These are phyloP conservation scores for Botrytis deweyae DNA, from an alignment of 2,329 filamentous ascomycete genomes.

Conservation along the genomic window DNA sequence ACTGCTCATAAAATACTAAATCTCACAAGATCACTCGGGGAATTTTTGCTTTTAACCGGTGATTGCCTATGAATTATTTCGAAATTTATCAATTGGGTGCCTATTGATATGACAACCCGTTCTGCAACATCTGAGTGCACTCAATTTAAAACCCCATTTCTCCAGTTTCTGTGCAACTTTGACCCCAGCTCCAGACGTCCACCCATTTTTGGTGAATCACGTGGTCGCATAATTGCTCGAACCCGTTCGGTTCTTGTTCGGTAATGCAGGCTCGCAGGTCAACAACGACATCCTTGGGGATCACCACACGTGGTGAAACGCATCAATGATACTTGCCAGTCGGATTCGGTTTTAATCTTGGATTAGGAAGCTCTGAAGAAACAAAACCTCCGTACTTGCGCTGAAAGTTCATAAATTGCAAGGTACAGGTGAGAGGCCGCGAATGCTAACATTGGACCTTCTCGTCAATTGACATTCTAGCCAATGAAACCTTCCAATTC, in stretches of 20 bases:
- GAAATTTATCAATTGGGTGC: background rate
- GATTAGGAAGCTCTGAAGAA: background rate
- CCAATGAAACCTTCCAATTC: conserved; percentile 4
- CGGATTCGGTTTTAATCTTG: background rate
- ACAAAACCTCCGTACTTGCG: background rate
- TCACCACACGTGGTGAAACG: conserved; percentile 7
- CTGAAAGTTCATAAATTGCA: background rate
- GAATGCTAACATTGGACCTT: background rate
- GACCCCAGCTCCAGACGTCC: background rate
- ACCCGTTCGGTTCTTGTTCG: background rate
- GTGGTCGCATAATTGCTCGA: background rate
- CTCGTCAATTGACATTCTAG: background rate
- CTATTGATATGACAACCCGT: background rate
- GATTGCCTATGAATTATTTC: background rate
- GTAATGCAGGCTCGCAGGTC: conserved; percentile 7
- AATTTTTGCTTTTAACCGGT: background rate
- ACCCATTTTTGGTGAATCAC: background rate
- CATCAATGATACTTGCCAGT: conserved; percentile 16
- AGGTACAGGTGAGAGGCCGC: background rate
- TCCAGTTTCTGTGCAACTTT: background rate
- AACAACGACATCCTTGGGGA: conserved; percentile 4
- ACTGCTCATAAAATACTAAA: conserved; percentile 27
- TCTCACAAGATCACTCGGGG: conserved; percentile 26
- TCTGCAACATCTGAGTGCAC: background rate
- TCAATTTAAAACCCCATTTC: background rate